These are phyloP conservation scores for Solanum hybrid DNA, from an alignment of 305 asterid genomes.

Conservation along the genomic window DNA sequence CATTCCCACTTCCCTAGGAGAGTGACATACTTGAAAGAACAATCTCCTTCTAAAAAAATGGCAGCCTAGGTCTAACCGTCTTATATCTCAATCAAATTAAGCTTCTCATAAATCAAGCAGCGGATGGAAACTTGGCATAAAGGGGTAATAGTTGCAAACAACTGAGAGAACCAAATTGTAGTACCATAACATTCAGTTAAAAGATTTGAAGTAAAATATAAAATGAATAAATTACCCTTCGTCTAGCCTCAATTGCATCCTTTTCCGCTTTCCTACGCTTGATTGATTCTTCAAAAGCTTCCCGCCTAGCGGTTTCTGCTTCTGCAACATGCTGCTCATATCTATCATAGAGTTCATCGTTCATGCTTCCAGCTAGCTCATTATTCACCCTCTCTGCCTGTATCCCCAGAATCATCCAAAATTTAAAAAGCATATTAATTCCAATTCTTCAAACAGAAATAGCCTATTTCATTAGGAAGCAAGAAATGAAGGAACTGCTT, in stretches of 20 bases:
- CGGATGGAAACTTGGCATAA: neutral
- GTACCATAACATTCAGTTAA: neutral
- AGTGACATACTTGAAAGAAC: neutral
- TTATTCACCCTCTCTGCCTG: neutral
- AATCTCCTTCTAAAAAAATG: neutral
- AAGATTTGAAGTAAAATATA: neutral
- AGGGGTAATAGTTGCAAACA: neutral
- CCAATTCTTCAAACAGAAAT: neutral
- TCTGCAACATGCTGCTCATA: conserved; percentile 58
- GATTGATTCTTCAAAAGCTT: conserved; percentile 62
- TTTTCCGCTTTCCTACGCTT: conserved; percentile 74
- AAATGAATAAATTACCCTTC: conserved; percentile 32
- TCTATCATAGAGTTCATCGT: conserved; percentile 46
- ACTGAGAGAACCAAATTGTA: neutral
- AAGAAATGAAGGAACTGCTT: neutral
- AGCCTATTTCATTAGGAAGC: neutral
- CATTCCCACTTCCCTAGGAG: neutral
- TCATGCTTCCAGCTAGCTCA: conserved; percentile 28
- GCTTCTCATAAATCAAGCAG: neutral
- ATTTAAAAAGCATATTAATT: neutral
- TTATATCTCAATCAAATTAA: neutral
- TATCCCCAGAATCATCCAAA: neutral
- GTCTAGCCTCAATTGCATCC: conserved; percentile 54
- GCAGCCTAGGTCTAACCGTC: neutral
- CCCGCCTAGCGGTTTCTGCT: conserved; percentile 59